Percentiles rank a stretch among this genome's conserved stretches.
Conservation (phyloP, 305 asterid species). For the Stenogyne calaminthoides region DNA sequence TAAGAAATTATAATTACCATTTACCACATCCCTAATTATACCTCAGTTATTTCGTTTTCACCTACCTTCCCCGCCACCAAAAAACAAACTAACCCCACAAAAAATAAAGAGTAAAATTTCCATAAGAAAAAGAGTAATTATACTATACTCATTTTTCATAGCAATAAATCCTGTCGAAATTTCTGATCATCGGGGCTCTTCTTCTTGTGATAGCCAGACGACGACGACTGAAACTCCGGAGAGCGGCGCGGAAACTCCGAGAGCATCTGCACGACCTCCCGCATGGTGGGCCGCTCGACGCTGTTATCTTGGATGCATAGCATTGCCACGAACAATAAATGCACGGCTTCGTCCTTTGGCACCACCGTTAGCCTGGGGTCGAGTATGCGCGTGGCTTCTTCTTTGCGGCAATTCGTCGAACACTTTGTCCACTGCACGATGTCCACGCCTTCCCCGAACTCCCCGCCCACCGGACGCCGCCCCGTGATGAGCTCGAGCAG, state of each 20-base stretch:
- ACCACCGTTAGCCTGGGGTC: slow-evolving; percentile 66
- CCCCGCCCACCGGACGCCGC: slow-evolving; percentile 86
- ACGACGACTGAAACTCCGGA: slow-evolving; percentile 47
- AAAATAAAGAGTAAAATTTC: neutral
- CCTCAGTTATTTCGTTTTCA: neutral
- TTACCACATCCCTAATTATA: slow-evolving; percentile 6
- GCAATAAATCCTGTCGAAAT: slow-evolving; percentile 33
- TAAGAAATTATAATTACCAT: slow-evolving; percentile 6
- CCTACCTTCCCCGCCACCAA: neutral
- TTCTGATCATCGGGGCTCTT: slow-evolving; percentile 32
- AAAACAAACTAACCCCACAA: too few species aligned
- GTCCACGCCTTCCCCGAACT: slow-evolving; percentile 92
- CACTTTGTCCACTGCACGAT: slow-evolving; percentile 88
- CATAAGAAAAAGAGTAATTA: too few species aligned
- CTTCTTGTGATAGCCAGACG: slow-evolving; percentile 42
- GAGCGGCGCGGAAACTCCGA: slow-evolving; percentile 74
- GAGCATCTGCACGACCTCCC: slow-evolving; percentile 94
- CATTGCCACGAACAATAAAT: slow-evolving; percentile 83
- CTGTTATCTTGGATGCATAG: slow-evolving; percentile 84
- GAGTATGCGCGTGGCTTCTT: slow-evolving; percentile 51
- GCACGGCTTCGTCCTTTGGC: slow-evolving; percentile 82
- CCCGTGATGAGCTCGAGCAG: slow-evolving; percentile 84
- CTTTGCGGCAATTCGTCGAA: slow-evolving; percentile 65
- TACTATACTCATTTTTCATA: slow-evolving; percentile 20
- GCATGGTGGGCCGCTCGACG: slow-evolving; percentile 90